Percentiles rank a stretch among this genome's conserved stretches.
Evolutionary conservation across 2,329 filamentous ascomycete species (phyloP).

Genomic region (Albophoma yamanashiensis): DNA sequence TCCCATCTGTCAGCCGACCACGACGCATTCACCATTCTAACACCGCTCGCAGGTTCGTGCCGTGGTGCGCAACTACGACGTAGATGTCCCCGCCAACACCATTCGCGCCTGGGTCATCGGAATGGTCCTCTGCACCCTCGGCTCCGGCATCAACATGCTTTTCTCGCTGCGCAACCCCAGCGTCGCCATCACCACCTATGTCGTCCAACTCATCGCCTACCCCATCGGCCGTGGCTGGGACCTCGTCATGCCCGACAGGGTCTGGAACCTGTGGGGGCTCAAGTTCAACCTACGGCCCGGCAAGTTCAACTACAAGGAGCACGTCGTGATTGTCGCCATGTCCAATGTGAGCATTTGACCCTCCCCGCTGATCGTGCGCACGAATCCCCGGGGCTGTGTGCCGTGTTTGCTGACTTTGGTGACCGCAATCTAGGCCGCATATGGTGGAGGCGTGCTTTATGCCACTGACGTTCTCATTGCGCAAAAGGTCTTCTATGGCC

Average conservation of each 20-base stretch:
- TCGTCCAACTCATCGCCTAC: slow-evolving; percentile 52
- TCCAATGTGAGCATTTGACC: slow-evolving; percentile 38
- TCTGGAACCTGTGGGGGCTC: slow-evolving; percentile 38
- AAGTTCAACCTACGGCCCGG: slow-evolving; percentile 47
- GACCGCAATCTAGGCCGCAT: slow-evolving; percentile 32
- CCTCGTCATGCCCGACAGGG: slow-evolving; percentile 40
- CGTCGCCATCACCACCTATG: slow-evolving; percentile 49
- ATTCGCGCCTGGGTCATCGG: slow-evolving; percentile 55
- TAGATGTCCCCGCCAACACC: slow-evolving; percentile 54
- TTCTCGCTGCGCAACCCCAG: slow-evolving; percentile 50
- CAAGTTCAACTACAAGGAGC: slow-evolving; percentile 52
- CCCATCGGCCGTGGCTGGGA: slow-evolving; percentile 47
- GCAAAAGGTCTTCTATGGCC: slow-evolving; percentile 45
- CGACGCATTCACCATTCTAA: not conserved
- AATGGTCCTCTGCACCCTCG: slow-evolving; percentile 48
- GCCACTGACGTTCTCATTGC: slow-evolving; percentile 39
- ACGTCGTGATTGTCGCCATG: slow-evolving; percentile 53
- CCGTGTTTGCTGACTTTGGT: not conserved
- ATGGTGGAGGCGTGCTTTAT: slow-evolving; percentile 46
- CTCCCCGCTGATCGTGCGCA: not conserved
- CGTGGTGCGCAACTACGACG: slow-evolving; percentile 53
- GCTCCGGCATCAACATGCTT: slow-evolving; percentile 51
- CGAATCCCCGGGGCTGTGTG: not conserved
- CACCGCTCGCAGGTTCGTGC: slow-evolving; percentile 42
- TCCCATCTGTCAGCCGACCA: not conserved